Base-by-base conservation (phyloP, 768 basidiomycete genomes). In the Suillus ampliporus region DNA sequence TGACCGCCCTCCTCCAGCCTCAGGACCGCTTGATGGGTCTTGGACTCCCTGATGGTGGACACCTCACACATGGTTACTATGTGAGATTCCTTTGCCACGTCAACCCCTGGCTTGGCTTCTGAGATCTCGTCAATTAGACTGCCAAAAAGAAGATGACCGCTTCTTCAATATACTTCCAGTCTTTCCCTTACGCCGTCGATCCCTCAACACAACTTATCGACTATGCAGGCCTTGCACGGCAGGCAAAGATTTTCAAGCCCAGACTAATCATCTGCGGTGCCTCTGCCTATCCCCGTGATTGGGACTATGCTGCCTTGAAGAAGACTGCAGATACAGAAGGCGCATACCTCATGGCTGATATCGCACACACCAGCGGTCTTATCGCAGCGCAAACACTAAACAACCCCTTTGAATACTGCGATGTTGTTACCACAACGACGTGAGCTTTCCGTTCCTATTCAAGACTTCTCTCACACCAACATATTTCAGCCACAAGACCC, bases 61-160 rank as follows among this genome's bases (percentile, higher is more conserved):
- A 97, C 77, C 86, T 97, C 69, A 98, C 95, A 38, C 97, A 98
- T 74, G 97, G 97, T 35, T 97, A 97, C 83, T 99, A 96, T 79
- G 91, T 92, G 71, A 68, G 88, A 81, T 28, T 19, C 31, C 7
- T 44, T 40, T 23, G 7, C 40, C 48, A 44, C 10, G 58, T 51
- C 59, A n/a, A 44, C 34, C 0, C 38, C 10, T 50, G 59, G 38
- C 34, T 19, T 10, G 23, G 11, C n/a, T 44, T 44, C 59, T 64
- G 21, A 64, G 47, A 21, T 54, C 44, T 67, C 21, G 23, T 63
- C 47, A 38, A 51, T 19, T 69, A 94, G 92, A 97, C 95, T 61
- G 94, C 95, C 63, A 99, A 99, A 83, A 97, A 98, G 85, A 99
- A 99, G 81, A 99, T 99, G 89, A 98, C 97, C 38, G 94, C 97